phyloP scores from a whole-genome alignment of 2,329 filamentous ascomycete species.

The Fusarium sp. region DNA sequence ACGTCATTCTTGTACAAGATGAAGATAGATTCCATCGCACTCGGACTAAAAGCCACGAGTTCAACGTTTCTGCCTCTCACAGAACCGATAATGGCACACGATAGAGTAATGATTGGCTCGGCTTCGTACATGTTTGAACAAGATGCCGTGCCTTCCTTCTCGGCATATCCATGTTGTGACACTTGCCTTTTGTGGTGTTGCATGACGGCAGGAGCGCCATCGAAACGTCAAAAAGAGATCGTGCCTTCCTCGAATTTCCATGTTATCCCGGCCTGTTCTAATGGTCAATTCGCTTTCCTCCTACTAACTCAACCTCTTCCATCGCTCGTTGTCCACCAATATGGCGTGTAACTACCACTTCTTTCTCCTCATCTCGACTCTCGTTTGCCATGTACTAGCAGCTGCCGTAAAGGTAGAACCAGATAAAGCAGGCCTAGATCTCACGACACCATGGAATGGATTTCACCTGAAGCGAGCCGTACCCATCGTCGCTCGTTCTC shows the following conservation, averaged over 20 bases:
- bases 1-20: background rate
- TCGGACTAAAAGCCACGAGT: conserved; percentile 1
- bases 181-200: conserved; percentile 3
- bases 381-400: conserved; percentile 3
- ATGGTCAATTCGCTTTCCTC: background rate
- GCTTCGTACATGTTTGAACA: background rate
- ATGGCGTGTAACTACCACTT: background rate
- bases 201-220: background rate
- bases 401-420: background rate
- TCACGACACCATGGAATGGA: conserved; percentile 51
- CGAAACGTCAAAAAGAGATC: background rate
- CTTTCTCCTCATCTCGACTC: background rate
- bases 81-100: background rate
- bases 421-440: conserved; percentile 41
- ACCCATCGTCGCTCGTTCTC: conserved; percentile 38
- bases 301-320: background rate
- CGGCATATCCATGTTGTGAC: conserved; percentile 2
- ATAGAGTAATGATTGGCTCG: background rate
- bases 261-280: background rate
- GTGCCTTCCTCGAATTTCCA: background rate
- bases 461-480: conserved; percentile 51
- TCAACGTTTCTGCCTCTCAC: background rate
- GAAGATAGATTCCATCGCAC: background rate
- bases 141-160: background rate
- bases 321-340: background rate